A percentile compares a stretch with the other conserved stretches of the same genome.
Evolutionary conservation across 768 basidiomycete genomes (phyloP).

Genomic region (Cyathus striatus): DNA sequence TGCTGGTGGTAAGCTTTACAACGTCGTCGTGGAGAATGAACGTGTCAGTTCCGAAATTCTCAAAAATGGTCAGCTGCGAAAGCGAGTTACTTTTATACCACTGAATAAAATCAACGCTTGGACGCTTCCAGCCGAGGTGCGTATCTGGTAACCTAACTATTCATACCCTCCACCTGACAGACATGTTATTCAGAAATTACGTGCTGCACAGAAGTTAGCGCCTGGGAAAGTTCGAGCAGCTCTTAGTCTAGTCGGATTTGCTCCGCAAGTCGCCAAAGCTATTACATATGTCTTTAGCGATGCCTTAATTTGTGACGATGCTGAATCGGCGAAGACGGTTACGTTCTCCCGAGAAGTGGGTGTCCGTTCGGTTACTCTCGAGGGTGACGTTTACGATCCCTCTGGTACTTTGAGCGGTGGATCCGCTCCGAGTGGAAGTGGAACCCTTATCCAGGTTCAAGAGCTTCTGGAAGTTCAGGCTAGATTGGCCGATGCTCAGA

Average conservation of each 20-base stretch:
- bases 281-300: slow-evolving; percentile 94
- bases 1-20: slow-evolving; percentile 85
- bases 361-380: slow-evolving; percentile 85
- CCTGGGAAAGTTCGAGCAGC: slow-evolving; percentile 82
- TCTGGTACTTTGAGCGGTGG: slow-evolving; percentile 92
- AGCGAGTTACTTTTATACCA: slow-evolving; percentile 90
- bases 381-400: slow-evolving; percentile 96
- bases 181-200: slow-evolving; percentile 58
- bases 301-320: slow-evolving; percentile 86
- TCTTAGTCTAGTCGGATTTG: slow-evolving; percentile 83
- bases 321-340: slow-evolving; percentile 79
- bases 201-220: slow-evolving; percentile 64
- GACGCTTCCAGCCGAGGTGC: slow-evolving; percentile 38
- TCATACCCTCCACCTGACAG: neutral
- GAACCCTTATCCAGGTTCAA: slow-evolving; percentile 78
- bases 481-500: slow-evolving; percentile 45
- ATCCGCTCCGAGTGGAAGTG: slow-evolving; percentile 70
- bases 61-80: slow-evolving; percentile 67
- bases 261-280: slow-evolving; percentile 76
- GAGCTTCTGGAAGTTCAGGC: slow-evolving; percentile 68
- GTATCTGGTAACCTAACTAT: slow-evolving; percentile 6
- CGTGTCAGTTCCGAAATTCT: slow-evolving; percentile 81
- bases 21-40: slow-evolving; percentile 92
- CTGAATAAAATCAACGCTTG: slow-evolving; percentile 83
- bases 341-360: slow-evolving; percentile 71